These are phyloP conservation scores for Cutaneotrichosporon spelunceum DNA, from an alignment of 1,284 basidiomycete species.

Conservation along the genomic window DNA sequence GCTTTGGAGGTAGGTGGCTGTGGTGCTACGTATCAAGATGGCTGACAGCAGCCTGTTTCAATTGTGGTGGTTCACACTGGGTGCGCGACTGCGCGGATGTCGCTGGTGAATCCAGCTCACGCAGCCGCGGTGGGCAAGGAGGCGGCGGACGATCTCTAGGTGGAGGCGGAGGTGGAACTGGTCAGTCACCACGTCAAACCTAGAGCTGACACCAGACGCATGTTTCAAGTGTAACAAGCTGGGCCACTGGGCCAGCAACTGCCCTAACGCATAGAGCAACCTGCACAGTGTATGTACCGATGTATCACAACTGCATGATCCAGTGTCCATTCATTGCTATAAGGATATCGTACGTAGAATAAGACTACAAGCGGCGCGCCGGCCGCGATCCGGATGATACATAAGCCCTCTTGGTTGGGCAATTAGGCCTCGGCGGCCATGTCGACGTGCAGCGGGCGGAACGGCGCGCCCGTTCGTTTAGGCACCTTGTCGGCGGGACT, in stretches of 20 bases:
- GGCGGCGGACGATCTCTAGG: conserved; percentile 11
- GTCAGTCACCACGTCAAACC: not conserved
- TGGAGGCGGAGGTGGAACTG: conserved; percentile 3
- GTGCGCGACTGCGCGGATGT: conserved; percentile 43
- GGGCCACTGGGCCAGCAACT: conserved; percentile 53
- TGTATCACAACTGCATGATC: not conserved
- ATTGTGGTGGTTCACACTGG: conserved; percentile 53
- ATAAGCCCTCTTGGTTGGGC: not conserved
- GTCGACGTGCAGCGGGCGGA: conserved; percentile 7
- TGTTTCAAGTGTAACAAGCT: conserved; percentile 48
- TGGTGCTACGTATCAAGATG: not conserved
- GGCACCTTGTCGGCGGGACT: not conserved
- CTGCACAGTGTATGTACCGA: not conserved
- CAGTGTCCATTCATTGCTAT: not conserved
- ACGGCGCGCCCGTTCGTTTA: conserved; percentile 5
- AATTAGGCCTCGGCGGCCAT: conserved; percentile 1
- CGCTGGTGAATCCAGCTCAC: not conserved
- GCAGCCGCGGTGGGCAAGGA: not conserved
- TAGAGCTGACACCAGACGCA: conserved; percentile 17
- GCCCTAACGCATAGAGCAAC: conserved; percentile 28
- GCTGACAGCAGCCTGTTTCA: conserved; percentile 31
- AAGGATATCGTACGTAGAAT: not conserved
- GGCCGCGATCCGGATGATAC: not conserved
- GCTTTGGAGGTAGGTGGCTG: conserved; percentile 5
- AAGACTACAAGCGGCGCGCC: conserved; percentile 5